Conservation (phyloP, 192 early-diverging fungal species). For the Chytriomyces sp. region DNA sequence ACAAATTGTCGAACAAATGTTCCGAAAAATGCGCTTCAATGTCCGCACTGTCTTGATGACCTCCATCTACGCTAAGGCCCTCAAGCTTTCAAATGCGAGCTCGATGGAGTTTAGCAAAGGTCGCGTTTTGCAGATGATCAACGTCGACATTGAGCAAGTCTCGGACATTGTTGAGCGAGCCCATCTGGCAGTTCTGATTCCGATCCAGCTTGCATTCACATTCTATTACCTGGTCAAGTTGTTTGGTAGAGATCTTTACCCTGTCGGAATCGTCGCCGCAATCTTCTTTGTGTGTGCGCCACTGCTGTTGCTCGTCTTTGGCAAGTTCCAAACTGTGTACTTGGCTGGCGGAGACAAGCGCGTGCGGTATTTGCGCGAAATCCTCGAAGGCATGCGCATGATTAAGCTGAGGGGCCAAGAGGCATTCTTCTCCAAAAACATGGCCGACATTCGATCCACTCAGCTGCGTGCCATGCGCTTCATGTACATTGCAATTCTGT, state of each 20-base stretch:
- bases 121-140: conserved; percentile 43
- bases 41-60: conserved; percentile 33
- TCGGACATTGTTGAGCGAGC: conserved; percentile 6
- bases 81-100: conserved; percentile 24
- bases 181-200: conserved; percentile 14
- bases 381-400: conserved; percentile 41
- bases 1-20: conserved; percentile 11
- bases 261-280: conserved; percentile 37
- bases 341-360: conserved; percentile 32
- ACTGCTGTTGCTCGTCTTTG: conserved; percentile 10
- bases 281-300: conserved; percentile 21
- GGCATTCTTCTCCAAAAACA: conserved; percentile 20
- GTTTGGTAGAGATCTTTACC: conserved; percentile 35
- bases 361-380: conserved; percentile 31
- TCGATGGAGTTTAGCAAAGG: conserved; percentile 39
- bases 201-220: conserved; percentile 37
- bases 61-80: conserved; percentile 44
- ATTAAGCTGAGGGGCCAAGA: conserved; percentile 39
- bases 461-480: neutral
- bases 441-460: neutral
- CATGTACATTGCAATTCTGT: conserved; percentile 5
- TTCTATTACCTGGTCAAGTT: conserved; percentile 33
- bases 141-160: conserved; percentile 42
- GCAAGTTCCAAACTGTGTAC: conserved; percentile 22
- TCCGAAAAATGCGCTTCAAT: neutral